Evolutionary conservation across 1,284 basidiomycete species (phyloP).

Genomic region (Ceratobasidium sp.): DNA sequence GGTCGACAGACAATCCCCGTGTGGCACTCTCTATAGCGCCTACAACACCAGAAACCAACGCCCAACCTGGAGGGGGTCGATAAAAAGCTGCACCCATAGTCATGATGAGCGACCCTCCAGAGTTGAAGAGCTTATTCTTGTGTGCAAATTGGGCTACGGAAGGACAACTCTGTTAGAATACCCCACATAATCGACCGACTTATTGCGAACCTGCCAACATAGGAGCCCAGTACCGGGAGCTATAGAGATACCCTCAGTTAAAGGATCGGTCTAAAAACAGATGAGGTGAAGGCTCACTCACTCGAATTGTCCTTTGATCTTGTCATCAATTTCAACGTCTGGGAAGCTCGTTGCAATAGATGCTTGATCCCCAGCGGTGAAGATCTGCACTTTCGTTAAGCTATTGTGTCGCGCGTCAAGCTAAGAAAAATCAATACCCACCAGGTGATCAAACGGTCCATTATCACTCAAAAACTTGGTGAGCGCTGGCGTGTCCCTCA

Average conservation of each 20-base stretch:
- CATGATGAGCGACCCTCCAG: constrained; percentile 31
- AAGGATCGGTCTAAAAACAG: no score
- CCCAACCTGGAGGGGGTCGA: constrained; percentile 20
- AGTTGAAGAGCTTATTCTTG: constrained; percentile 30
- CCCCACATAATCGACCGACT: neutral
- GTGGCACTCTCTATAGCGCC: constrained; percentile 29
- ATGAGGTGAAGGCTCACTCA: neutral
- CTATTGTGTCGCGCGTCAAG: neutral
- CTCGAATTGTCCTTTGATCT: constrained; percentile 22
- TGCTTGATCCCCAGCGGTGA: constrained; percentile 14
- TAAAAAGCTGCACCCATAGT: constrained; percentile 12
- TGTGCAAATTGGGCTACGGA: constrained; percentile 24
- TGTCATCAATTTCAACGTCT: constrained; percentile 16
- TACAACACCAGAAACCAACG: constrained; percentile 15
- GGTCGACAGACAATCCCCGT: constrained; percentile 15
- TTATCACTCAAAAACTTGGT: constrained; percentile 29
- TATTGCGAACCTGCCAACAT: constrained; percentile 19
- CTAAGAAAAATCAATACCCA: neutral
- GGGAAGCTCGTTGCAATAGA: neutral
- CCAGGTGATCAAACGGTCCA: constrained; percentile 32
- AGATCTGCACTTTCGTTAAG: neutral
- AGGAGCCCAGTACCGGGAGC: constrained; percentile 20
- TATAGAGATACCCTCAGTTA: neutral
- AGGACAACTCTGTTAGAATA: neutral
- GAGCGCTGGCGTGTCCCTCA: constrained; percentile 16